Percentiles rank a stretch among this genome's conserved stretches.
Conservation (phyloP, 306 rosid species). For the Cicer pinnatifidum region DNA sequence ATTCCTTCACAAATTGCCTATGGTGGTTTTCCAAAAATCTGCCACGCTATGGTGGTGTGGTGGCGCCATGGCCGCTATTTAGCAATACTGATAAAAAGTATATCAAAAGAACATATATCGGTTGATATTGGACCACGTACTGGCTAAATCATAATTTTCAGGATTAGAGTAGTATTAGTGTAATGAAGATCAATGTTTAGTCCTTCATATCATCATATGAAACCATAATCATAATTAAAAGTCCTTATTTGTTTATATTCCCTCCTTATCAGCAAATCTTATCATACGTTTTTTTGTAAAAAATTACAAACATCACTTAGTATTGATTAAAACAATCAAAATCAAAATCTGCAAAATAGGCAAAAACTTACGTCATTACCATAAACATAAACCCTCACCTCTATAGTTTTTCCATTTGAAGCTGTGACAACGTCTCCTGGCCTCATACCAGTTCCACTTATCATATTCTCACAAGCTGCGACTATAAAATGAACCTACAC, state of each 20-base stretch:
- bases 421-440: slow-evolving; percentile 98
- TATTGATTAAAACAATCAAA: slow-evolving; percentile 7
- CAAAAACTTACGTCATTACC: slow-evolving; percentile 9
- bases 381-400: slow-evolving; percentile 55
- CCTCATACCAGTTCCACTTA: slow-evolving; percentile 99
- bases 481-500: slow-evolving; percentile 95
- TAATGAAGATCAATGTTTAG: not conserved
- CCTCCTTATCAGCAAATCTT: not conserved
- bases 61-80: no score
- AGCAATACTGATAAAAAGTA: no score
- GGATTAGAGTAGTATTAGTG: not conserved
- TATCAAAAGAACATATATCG: not conserved
- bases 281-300: not conserved
- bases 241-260: not conserved
- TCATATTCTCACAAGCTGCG: slow-evolving; percentile 99
- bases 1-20: no score
- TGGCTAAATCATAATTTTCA: not conserved
- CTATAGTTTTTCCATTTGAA: slow-evolving; percentile 99
- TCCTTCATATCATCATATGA: not conserved
- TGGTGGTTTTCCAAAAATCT: no score
- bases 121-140: not conserved
- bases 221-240: not conserved
- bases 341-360: not conserved
- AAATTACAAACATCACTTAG: not conserved
- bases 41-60: no score